These are phyloP conservation scores for Cerrena zonata DNA, from an alignment of 1,284 basidiomycete species.

Conservation along the genomic window DNA sequence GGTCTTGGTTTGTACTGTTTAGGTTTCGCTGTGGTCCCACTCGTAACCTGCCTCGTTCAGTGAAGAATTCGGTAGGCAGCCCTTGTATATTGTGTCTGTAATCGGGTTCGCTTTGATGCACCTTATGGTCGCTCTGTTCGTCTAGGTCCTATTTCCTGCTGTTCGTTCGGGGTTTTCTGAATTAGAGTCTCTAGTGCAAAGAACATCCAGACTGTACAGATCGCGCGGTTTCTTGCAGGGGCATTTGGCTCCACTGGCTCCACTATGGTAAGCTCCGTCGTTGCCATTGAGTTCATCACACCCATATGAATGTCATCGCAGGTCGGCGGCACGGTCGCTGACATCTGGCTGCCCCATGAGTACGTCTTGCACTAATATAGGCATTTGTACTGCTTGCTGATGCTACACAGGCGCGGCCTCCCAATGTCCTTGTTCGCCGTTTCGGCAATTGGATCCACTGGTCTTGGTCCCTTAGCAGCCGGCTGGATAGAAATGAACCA, in stretches of 20 bases:
- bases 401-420: constrained; percentile 53
- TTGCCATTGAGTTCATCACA: no score
- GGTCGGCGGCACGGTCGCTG: constrained; percentile 69
- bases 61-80: constrained; percentile 72
- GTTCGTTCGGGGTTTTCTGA: background rate
- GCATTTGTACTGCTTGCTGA: no score
- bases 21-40: constrained; percentile 66
- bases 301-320: no score
- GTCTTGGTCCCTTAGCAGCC: constrained; percentile 59
- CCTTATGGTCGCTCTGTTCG: constrained; percentile 59
- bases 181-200: constrained; percentile 38
- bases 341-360: constrained; percentile 63
- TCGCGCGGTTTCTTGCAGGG: constrained; percentile 65
- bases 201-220: constrained; percentile 65
- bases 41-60: constrained; percentile 70
- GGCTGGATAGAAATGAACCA: constrained; percentile 67
- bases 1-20: constrained; percentile 59
- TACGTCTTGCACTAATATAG: constrained; percentile 25
- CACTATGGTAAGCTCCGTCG: constrained; percentile 55
- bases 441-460: constrained; percentile 53
- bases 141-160: constrained; percentile 27
- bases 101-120: constrained; percentile 57
- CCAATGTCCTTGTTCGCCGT: constrained; percentile 68
- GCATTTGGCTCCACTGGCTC: constrained; percentile 64
- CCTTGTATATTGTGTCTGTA: constrained; percentile 57